Conservation (phyloP, 2,329 filamentous ascomycete species). For the Thielaviopsis musarum region DNA sequence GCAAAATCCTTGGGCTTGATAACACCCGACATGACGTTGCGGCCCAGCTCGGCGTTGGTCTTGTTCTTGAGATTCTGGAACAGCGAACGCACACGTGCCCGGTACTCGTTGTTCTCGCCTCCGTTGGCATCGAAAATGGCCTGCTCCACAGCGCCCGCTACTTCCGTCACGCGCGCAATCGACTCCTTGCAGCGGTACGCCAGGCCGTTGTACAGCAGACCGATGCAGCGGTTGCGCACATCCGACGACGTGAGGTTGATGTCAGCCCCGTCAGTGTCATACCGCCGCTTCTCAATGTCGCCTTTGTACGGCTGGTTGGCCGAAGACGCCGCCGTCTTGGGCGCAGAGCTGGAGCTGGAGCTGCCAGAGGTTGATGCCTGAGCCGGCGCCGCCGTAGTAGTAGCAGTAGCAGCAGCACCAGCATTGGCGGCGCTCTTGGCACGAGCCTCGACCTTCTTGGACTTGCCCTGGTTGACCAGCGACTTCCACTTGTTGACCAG, state of each 20-base stretch:
- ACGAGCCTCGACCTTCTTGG: slow-evolving; percentile 21
- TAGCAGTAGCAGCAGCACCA: slow-evolving; percentile 20
- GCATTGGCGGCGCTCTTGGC: slow-evolving; percentile 28
- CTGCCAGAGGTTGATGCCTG: slow-evolving; percentile 29
- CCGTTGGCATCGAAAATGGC: slow-evolving; percentile 57
- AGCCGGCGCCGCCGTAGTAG: slow-evolving; percentile 19
- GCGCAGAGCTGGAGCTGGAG: slow-evolving; percentile 13
- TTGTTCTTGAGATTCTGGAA: slow-evolving; percentile 93
- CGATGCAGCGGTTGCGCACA: slow-evolving; percentile 70
- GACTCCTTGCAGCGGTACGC: slow-evolving; percentile 54
- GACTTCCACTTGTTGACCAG: slow-evolving; percentile 81
- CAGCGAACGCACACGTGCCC: slow-evolving; percentile 75
- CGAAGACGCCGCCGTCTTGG: slow-evolving; percentile 19
- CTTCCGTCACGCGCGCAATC: slow-evolving; percentile 52
- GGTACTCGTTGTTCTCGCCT: slow-evolving; percentile 57
- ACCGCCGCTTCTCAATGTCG: slow-evolving; percentile 63
- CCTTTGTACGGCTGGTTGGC: slow-evolving; percentile 34
- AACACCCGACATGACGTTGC: slow-evolving; percentile 56
- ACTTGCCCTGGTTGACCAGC: slow-evolving; percentile 51
- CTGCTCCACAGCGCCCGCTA: slow-evolving; percentile 65
- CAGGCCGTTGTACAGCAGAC: slow-evolving; percentile 85
- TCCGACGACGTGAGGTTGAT: slow-evolving; percentile 56
- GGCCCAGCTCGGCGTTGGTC: slow-evolving; percentile 62
- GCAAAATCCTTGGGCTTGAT: slow-evolving; percentile 62
- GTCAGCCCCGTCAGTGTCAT: slow-evolving; percentile 66